phyloP scores from a whole-genome alignment of 192 early-diverging fungal species.

The Linnemannia schmuckeri region DNA sequence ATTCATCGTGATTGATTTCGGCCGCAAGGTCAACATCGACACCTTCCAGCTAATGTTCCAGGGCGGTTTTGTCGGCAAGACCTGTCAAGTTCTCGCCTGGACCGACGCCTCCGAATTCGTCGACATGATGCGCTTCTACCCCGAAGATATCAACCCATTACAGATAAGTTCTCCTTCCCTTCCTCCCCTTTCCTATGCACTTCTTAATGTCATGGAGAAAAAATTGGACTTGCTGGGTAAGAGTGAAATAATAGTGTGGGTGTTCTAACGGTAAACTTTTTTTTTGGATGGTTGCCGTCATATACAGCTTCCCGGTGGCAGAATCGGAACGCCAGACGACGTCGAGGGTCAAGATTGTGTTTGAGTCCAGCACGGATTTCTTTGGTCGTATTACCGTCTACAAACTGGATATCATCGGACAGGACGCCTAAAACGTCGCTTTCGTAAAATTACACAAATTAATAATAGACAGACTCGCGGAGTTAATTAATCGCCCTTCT shows the following conservation, averaged over 20 bases:
- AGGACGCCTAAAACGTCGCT: constrained; percentile 21
- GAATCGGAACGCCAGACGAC: constrained; percentile 15
- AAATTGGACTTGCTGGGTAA: too few species aligned
- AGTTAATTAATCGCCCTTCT: too few species aligned
- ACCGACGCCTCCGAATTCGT: constrained; percentile 54
- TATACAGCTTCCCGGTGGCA: constrained; percentile 54
- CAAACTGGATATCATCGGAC: constrained; percentile 75
- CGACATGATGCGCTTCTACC: constrained; percentile 70
- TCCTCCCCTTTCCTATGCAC: neutral
- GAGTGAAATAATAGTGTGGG: neutral
- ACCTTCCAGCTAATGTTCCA: constrained; percentile 80
- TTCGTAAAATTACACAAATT: too few species aligned
- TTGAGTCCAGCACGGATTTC: constrained; percentile 85
- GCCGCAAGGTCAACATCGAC: constrained; percentile 54
- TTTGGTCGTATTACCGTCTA: constrained; percentile 89
- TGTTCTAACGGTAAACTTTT: neutral
- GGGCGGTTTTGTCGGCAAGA: constrained; percentile 89
- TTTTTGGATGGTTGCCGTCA: constrained; percentile 1
- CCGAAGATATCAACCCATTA: constrained; percentile 78
- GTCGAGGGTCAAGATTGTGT: constrained; percentile 70
- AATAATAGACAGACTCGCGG: too few species aligned
- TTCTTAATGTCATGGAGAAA: too few species aligned
- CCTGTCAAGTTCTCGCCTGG: constrained; percentile 67
- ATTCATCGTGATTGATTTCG: constrained; percentile 80
- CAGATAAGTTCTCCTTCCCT: constrained; percentile 58